A percentile compares a stretch with the other conserved stretches of the same genome.
Conservation (phyloP, 257 asterid genomes). For the Eustoma russellianum region DNA sequence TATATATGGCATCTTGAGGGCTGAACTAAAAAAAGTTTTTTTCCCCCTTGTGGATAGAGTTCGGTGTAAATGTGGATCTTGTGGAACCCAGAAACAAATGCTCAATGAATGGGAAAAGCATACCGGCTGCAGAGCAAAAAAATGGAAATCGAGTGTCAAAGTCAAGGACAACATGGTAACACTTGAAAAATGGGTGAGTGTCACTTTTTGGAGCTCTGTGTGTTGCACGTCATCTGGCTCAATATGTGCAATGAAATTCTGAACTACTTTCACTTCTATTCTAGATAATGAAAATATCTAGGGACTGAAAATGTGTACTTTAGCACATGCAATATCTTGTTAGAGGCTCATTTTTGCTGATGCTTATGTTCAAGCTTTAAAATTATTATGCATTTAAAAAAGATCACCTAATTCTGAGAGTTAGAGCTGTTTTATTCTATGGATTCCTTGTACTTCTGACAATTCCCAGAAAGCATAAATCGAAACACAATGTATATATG, state of each 20-base stretch:
- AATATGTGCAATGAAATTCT: not conserved
- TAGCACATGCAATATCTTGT: no score
- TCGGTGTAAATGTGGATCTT: constrained; percentile 78
- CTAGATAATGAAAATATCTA: not conserved
- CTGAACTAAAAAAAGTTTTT: not conserved
- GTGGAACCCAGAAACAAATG: constrained; percentile 61
- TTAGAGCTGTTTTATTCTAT: no score
- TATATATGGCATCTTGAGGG: not conserved
- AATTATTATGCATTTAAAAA: no score
- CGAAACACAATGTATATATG: no score
- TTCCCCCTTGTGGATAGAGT: constrained; percentile 47
- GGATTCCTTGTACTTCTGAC: no score
- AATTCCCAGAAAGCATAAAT: no score
- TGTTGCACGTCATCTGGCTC: constrained; percentile 1
- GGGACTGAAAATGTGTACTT: no score
- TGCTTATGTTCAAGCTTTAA: no score
- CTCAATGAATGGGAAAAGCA: constrained; percentile 94
- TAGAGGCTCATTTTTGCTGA: no score
- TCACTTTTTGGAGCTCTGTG: constrained; percentile 5
- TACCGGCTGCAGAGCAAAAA: constrained; percentile 94
- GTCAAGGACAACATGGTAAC: constrained; percentile 54
- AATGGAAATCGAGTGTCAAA: constrained; percentile 95
- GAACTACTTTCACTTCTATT: constrained; percentile 4
- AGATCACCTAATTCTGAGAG: no score
- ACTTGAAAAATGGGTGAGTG: constrained; percentile 85